phyloP scores from a whole-genome alignment of 148 eudicot genomes.

The Mesembryanthemum crystallinum region DNA sequence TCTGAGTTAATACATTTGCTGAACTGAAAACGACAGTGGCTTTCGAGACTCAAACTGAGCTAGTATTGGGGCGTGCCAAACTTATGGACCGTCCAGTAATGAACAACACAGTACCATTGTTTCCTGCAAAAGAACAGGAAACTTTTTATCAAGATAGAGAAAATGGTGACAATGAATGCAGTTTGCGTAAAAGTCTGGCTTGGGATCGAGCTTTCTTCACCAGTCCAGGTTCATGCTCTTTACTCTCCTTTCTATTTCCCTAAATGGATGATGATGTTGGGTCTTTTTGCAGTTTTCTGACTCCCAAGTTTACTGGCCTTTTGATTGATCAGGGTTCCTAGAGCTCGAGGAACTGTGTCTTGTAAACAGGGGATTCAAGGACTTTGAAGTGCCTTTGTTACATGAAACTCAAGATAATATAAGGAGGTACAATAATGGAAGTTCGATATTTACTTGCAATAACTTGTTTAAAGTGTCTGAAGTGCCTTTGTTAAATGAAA shows the following conservation, averaged over 20 bases:
- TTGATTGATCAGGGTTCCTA: slow-evolving; percentile 44
- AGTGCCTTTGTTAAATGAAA: slow-evolving; percentile 17
- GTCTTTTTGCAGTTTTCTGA: neutral
- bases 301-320: neutral
- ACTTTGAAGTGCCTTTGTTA: slow-evolving; percentile 20
- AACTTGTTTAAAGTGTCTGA: slow-evolving; percentile 11
- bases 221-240: slow-evolving; percentile 41
- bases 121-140: slow-evolving; percentile 4
- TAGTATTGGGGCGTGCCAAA: slow-evolving; percentile 2
- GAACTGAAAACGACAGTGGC: slow-evolving; percentile 25
- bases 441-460: neutral
- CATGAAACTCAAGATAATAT: slow-evolving; percentile 18
- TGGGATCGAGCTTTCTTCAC: slow-evolving; percentile 69
- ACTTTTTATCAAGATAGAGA: neutral
- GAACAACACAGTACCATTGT: slow-evolving; percentile 1
- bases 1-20: neutral
- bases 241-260: neutral
- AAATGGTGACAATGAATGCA: slow-evolving; percentile 15
- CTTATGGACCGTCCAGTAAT: neutral
- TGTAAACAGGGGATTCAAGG: slow-evolving; percentile 48
- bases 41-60: slow-evolving; percentile 36
- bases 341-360: slow-evolving; percentile 54
- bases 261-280: neutral
- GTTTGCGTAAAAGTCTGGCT: slow-evolving; percentile 52
- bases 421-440: slow-evolving; percentile 17